Evolutionary conservation across 345 rosid genomes (phyloP).

Genomic region (Excoecaria agallocha): DNA sequence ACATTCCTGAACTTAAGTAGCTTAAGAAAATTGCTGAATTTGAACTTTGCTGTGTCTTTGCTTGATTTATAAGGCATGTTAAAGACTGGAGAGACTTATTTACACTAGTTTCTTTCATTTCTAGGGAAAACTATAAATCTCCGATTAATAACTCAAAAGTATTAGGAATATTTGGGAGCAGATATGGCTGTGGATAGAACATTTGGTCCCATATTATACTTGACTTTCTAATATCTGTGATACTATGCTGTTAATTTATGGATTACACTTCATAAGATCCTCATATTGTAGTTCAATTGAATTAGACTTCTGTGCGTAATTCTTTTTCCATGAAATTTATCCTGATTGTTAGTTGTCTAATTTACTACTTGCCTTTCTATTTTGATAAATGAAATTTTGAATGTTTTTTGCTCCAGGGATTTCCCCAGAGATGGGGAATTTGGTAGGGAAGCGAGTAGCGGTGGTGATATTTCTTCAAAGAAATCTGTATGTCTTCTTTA

Average conservation of each 20-base stretch:
- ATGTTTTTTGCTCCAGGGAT: conserved; percentile 46
- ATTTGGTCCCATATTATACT: background rate
- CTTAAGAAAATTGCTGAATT: background rate
- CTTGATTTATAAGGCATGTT: background rate
- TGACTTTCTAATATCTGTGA: background rate
- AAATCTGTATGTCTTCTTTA: conserved; percentile 55
- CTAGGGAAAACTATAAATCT: background rate
- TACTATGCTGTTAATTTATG: no score
- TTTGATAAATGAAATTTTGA: background rate
- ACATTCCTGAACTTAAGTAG: background rate
- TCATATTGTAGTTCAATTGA: background rate
- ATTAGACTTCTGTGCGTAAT: background rate
- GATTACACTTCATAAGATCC: background rate
- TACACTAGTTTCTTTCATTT: background rate
- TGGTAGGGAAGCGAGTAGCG: conserved; percentile 63
- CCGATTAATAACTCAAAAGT: background rate
- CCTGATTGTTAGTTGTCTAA: background rate
- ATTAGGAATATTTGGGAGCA: background rate
- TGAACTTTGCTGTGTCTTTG: background rate
- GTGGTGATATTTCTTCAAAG: conserved; percentile 40
- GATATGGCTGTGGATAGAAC: background rate
- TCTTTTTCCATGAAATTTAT: background rate
- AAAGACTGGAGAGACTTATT: background rate
- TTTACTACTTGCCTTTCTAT: background rate
- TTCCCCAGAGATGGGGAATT: conserved; percentile 66